Evolutionary conservation across 371 early-diverging fungal genomes (phyloP).

Genomic region (Nematocida sp.): DNA sequence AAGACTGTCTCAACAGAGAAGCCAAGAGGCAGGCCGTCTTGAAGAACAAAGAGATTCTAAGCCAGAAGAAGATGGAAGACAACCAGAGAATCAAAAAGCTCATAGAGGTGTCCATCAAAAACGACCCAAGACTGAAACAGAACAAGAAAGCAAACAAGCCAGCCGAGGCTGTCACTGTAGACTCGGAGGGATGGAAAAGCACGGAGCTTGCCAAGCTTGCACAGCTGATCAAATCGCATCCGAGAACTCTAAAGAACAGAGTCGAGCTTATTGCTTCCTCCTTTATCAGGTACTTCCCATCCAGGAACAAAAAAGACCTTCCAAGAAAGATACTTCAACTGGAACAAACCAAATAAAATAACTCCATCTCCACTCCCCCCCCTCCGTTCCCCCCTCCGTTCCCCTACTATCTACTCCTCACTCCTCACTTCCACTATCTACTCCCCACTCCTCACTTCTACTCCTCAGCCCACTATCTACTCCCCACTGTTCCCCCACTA

Average conservation of each 20-base stretch:
- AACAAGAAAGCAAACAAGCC: slow-evolving; percentile 33
- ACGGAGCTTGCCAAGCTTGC: slow-evolving; percentile 45
- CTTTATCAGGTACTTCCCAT: slow-evolving; percentile 15
- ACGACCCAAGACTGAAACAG: slow-evolving; percentile 61
- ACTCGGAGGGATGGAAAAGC: slow-evolving; percentile 51
- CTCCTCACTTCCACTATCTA: no score
- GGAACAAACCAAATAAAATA: slow-evolving; percentile 19
- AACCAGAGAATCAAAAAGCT: slow-evolving; percentile 54
- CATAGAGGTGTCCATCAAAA: slow-evolving; percentile 57
- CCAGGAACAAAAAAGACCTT: slow-evolving; percentile 12
- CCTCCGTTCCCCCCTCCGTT: background rate
- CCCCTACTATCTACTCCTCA: no score
- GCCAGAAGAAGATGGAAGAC: slow-evolving; percentile 54
- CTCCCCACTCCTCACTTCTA: no score
- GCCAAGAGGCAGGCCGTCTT: slow-evolving; percentile 47
- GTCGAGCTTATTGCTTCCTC: slow-evolving; percentile 48
- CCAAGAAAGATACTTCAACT: slow-evolving; percentile 21
- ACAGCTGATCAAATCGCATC: slow-evolving; percentile 32
- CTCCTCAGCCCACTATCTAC: no score
- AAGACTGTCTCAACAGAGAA: slow-evolving; percentile 61
- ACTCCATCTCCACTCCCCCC: background rate
- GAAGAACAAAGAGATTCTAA: slow-evolving; percentile 53
- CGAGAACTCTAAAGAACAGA: slow-evolving; percentile 46
- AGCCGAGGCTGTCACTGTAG: slow-evolving; percentile 27
- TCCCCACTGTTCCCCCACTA: no score